Conservation (phyloP, 352 stramenopile genomes). For the Ophiocytium majus region DNA sequence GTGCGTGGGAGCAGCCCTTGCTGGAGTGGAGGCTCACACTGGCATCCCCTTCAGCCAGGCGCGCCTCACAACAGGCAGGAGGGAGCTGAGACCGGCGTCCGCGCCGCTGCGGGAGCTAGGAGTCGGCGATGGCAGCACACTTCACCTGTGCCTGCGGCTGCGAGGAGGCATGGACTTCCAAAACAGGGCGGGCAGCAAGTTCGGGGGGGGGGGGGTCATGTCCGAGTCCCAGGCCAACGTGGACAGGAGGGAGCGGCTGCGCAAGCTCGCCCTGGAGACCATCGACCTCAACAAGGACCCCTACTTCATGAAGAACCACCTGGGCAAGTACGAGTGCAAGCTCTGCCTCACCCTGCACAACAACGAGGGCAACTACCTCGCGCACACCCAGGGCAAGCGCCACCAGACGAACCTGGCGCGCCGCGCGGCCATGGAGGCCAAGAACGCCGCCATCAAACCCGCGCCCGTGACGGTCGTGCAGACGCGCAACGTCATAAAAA, state of each 20-base stretch:
- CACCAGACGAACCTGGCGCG: conserved; percentile 94
- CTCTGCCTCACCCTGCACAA: conserved; percentile 98
- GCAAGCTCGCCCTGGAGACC: conserved; percentile 96
- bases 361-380: conserved; percentile 98
- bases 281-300: conserved; percentile 98
- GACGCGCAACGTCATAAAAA: conserved; percentile 78
- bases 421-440: conserved; percentile 70
- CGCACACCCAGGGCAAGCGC: conserved; percentile 97
- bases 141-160: conserved; percentile 46
- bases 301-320: conserved; percentile 99
- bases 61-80: conserved; percentile 36
- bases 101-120: conserved; percentile 33
- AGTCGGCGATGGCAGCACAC: conserved; percentile 38
- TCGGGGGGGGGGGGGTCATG: conserved; percentile 71
- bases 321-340: conserved; percentile 98
- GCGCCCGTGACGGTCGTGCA: conserved; percentile 46
- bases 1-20: conserved; percentile 15
- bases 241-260: conserved; percentile 90
- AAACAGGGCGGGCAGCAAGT: conserved; percentile 78
- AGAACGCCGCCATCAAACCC: conserved; percentile 61
- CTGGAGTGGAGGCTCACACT: conserved; percentile 20
- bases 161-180: conserved; percentile 68
- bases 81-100: conserved; percentile 28
- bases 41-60: conserved; percentile 45
- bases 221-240: conserved; percentile 70